Evolutionary conservation across 441 rosid genomes (phyloP).

Genomic region (Kokia cookei): DNA sequence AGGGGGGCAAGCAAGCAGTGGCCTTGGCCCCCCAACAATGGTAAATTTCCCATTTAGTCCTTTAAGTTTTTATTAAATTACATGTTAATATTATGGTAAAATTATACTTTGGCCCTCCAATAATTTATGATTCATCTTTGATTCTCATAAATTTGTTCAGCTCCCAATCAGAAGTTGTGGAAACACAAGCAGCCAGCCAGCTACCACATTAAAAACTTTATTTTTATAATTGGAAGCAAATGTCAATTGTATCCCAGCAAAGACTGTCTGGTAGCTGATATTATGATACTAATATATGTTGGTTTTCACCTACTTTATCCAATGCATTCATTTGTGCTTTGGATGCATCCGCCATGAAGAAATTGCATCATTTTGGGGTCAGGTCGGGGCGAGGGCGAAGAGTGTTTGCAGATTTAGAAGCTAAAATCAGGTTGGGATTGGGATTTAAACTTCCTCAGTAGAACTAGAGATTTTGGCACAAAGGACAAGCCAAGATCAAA

Average conservation of each 20-base stretch:
- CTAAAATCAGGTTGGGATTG: no score
- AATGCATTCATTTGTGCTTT: neutral
- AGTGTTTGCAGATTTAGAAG: no score
- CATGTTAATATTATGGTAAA: no score
- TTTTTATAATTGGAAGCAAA: neutral
- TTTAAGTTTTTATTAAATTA: no score
- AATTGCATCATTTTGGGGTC: neutral
- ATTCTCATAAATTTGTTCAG: neutral
- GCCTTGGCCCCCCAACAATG: no score
- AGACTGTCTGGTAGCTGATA: neutral
- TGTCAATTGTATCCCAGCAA: neutral
- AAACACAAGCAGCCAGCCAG: neutral
- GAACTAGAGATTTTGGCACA: neutral
- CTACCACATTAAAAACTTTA: conserved; percentile 1
- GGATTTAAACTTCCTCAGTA: neutral
- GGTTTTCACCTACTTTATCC: neutral
- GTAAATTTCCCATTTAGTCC: no score
- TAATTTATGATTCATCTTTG: no score
- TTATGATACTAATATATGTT: neutral
- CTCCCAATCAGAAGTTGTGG: neutral
- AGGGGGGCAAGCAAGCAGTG: no score
- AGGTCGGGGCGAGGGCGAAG: no score
- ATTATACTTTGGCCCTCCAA: no score
- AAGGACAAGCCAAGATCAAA: neutral
- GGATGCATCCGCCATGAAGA: neutral